A percentile compares a stretch with the other conserved stretches of the same genome.
These are phyloP conservation scores for Globisporangium abappressorium DNA, from an alignment of 352 stramenopile genomes.

Conservation along the genomic window DNA sequence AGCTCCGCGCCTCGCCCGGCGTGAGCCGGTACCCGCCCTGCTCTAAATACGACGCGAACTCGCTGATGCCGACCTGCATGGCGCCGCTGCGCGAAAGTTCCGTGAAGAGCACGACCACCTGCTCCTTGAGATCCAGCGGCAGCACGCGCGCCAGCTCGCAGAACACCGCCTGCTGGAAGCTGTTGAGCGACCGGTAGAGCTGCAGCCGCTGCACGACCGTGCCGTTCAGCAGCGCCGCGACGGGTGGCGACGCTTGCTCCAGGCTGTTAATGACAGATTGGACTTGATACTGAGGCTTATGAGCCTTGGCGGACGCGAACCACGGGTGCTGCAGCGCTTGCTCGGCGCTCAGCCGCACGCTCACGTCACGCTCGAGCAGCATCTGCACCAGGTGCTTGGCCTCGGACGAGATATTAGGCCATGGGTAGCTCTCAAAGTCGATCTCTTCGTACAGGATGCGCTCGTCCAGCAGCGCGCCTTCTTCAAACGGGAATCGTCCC, in stretches of 20 bases:
- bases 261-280: not conserved
- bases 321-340: constrained; percentile 68
- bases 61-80: constrained; percentile 43
- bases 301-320: constrained; percentile 37
- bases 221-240: constrained; percentile 37
- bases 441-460: constrained; percentile 57
- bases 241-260: not conserved
- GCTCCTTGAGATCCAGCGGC: constrained; percentile 51
- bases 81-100: constrained; percentile 54
- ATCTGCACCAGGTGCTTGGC: constrained; percentile 50
- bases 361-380: constrained; percentile 49
- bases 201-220: constrained; percentile 75
- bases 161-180: constrained; percentile 64
- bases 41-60: constrained; percentile 55
- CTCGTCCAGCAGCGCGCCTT: constrained; percentile 58
- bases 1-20: constrained; percentile 51
- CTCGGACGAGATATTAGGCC: constrained; percentile 48
- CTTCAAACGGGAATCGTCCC: constrained; percentile 62
- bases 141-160: constrained; percentile 50
- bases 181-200: constrained; percentile 69
- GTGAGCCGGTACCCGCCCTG: constrained; percentile 60
- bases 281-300: not conserved
- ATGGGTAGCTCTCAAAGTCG: constrained; percentile 46
- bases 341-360: constrained; percentile 42
- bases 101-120: constrained; percentile 64